Evolutionary conservation across 106 monocot species (phyloP), one percentile per base, ranked within the genome.

Genomic region (Platanthera guangdongensis): DNA sequence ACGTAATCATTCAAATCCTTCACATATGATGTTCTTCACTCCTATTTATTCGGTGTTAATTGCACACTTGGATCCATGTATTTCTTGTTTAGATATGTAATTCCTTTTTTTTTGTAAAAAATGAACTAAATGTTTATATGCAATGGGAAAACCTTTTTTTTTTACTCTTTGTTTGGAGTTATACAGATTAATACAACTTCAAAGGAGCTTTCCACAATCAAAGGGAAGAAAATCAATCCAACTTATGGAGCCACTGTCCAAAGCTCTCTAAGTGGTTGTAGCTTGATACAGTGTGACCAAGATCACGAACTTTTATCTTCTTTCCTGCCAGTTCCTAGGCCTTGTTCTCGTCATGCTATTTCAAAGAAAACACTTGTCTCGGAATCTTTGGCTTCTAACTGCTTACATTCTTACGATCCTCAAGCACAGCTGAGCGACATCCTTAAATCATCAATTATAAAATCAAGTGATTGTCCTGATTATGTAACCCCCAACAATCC

Each of bases 271-370:
- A 10, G 72, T 51, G 50, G 51, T 51, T 72, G 72, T 72, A 6
- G 50, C 72, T 72, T 51, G 51, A 72, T 22, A 50, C 72, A 72
- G 22, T 21, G 51, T 72, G n/a, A 8, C 21, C 49, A 72, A 64
- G 81, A 86, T 50, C 81, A 81, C 79, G 80, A 76, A 28, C 52
- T 73, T 77, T 45, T 77, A 3, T 52, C 78, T 77, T 82, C 85
- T 53, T 47, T 52, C 78, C 53, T 75, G 72, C 77, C 80, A 77
- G 71, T 76, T 57, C 65, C 79, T 57, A 16, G 79, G 63, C 53
- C 70, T 18, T 71, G 77, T 68, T 49, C 76, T 57, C 81, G 82
- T 68, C 75, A 77, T 53, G 28, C 30, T 83, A 52, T 79, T 72
- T 75, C 74, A 46, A 75, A 78, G 49, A 76, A 82, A 73, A 83